Evolutionary conservation across 352 stramenopile genomes (phyloP), one percentile per base, ranked within the genome.

Genomic region (Phytophthora tubulina): DNA sequence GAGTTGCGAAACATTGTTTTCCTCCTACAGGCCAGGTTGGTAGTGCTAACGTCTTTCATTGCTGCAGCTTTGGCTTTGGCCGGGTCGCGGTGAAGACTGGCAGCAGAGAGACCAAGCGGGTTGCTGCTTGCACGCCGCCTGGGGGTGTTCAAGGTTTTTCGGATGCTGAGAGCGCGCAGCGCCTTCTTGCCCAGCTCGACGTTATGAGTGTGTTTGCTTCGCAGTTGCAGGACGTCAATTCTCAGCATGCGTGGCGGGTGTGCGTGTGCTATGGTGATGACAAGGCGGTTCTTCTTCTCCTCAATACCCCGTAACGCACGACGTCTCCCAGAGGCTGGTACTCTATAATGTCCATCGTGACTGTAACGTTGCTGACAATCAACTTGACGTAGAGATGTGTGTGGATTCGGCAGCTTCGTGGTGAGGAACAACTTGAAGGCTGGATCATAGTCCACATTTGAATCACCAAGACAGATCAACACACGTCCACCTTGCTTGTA

Each of bases 301-400:
- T 98, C 95, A 32, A 98, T 96, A 51, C 98, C 95, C 0, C 95
- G 39, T 95, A 83, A 9, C 90, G 88, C n/a, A 98, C 95, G 0
- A 98, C 94, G 38, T 96, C 91, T 6, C 95, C 94, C 7, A 98
- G 81, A 6, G 98, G 75, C 70, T 98, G 95, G 50, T 98, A 90
- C 49, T 98, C 94, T 11, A 98, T 68, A 0, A 95, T 95, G 17
- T 97, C 88, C 88, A 98, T 97, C 13, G 95, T 98, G 49, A 98
- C 93, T 1, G 95, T 98, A 70, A 98, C 98, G 76, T 98, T 98
- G 76, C 98, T 98, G 10, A 98, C 84, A 3, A 94, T 98, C 44
- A 98, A 94, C 72, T 98, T 98, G 73, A 98, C 98, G 82, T 96
- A 98, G 4, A 98, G 88, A 32, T 98, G 95, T 0, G 95, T 98